These are phyloP conservation scores for Chlorella sp. DNA, from an alignment of 139 green algal species.

Conservation along the genomic window DNA sequence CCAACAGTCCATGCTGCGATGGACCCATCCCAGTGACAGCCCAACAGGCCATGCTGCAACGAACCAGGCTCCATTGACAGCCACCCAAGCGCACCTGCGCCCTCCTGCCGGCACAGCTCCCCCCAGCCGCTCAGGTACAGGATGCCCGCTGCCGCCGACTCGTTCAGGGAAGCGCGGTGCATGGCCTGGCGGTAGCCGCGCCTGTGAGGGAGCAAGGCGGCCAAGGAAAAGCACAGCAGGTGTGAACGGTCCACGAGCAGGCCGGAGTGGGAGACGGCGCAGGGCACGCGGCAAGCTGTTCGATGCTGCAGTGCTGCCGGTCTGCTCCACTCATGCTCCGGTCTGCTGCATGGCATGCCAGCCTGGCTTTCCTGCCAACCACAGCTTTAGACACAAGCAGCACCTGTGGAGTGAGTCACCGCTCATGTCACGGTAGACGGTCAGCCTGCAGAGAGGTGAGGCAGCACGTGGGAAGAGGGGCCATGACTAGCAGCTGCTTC, in stretches of 20 bases:
- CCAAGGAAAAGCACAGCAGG: not conserved
- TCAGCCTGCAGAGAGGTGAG: slow-evolving; percentile 9
- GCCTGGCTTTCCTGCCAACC: not conserved
- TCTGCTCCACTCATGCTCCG: no score
- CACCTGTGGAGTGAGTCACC: slow-evolving; percentile 82
- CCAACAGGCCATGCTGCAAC: no score
- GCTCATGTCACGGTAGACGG: slow-evolving; percentile 86
- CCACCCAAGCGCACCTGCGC: not conserved
- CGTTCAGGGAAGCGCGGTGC: slow-evolving; percentile 90
- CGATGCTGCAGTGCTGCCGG: not conserved
- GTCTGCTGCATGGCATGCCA: not conserved
- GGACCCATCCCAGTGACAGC: no score
- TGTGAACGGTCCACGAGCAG: no score
- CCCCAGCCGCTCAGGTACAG: slow-evolving; percentile 75
- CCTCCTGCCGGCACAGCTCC: slow-evolving; percentile 20
- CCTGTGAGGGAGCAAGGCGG: not conserved
- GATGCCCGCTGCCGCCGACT: slow-evolving; percentile 85
- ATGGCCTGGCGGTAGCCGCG: slow-evolving; percentile 84
- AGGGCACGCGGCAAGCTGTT: no score
- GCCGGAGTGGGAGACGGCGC: no score
- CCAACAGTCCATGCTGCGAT: no score
- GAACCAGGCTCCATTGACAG: no score
- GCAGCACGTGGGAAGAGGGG: no score
- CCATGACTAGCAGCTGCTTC: no score
- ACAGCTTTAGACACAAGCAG: no score